Base-by-base conservation (phyloP, 129 eudicot genomes). In the Flaveria ramosissima region DNA sequence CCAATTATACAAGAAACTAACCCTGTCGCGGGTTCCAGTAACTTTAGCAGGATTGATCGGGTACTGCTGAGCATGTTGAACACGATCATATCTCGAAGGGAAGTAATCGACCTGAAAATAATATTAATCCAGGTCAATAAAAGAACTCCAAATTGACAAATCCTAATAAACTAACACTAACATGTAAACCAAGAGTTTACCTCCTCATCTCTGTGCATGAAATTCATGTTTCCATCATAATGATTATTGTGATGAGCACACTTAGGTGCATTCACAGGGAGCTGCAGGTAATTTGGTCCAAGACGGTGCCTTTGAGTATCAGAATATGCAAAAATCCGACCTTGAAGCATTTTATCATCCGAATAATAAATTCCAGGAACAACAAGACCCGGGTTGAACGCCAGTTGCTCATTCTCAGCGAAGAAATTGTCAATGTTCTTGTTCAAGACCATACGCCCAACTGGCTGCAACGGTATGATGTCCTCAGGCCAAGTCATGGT, bases 161-260 rank as follows among this genome's bases (percentile, higher is more conserved):
- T 71, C 41, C 7, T 27, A 36, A 48, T 52, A 23, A 63, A 64
- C 24, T 39, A 78, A 7, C 16, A 24, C 0, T 43, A 13, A 61
- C 6, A 36, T 21, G 24, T 19, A 10, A 26, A 57, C 36, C 27
- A 57, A 12, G 27, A n/a, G 10, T 45, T 45, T 65, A 90, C 96
- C 96, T 90, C 96, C 82, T 90, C 96, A 75, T 90, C 90, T 85
- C 96, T 79, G 50, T 87, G 92, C 90, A 90, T 88, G 78, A 91
- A 86, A 47, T 88, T 91, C 94, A 91, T 91, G 26, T 72, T 72
- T 26, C 97, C 97, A 15, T 91, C 97, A 81, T 89, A 90, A 71
- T 91, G 97, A 75, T 91, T 91, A 67, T 91, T 91, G 81, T 83
- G 93, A 71, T 91, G 97, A 46, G 92, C 84, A 7, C 90, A 80